These are phyloP conservation scores for Aspergillus awamori DNA, from an alignment of 2,329 filamentous ascomycete species.

Conservation along the genomic window DNA sequence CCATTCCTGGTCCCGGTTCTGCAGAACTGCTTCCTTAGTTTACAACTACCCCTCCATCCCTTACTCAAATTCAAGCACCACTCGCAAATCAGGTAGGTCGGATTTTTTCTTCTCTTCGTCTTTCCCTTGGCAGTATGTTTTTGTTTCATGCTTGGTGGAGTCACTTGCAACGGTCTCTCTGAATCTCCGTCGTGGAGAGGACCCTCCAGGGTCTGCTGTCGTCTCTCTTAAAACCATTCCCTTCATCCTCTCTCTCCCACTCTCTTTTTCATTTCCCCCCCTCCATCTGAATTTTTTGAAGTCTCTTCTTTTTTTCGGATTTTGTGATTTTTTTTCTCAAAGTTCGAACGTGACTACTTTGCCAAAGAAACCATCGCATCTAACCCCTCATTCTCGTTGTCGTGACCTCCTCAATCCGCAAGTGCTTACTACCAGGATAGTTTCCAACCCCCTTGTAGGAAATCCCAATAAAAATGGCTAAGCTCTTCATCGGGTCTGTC, in stretches of 20 bases:
- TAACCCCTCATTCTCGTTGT: not conserved
- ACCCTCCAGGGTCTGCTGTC: constrained; percentile 4
- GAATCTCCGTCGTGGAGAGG: not conserved
- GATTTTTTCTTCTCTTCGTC: too few species aligned
- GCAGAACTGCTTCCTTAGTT: not conserved
- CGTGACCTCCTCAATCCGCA: constrained; percentile 5
- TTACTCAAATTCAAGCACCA: not conserved
- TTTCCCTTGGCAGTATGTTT: not conserved
- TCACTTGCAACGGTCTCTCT: not conserved
- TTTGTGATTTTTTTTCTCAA: not conserved
- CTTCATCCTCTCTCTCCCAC: not conserved
- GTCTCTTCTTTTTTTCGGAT: not conserved
- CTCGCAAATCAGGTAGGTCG: not conserved
- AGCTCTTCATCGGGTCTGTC: constrained; percentile 65
- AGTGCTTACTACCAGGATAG: constrained; percentile 10
- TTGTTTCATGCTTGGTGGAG: not conserved
- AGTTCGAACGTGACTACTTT: not conserved
- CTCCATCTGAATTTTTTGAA: too few species aligned
- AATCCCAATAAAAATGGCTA: constrained; percentile 67
- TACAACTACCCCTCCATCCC: not conserved
- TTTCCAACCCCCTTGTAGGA: constrained; percentile 8
- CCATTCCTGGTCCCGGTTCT: not conserved
- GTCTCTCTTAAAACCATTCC: not conserved
- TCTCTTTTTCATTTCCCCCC: not conserved
- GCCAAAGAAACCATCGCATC: not conserved